A percentile compares a stretch with the other conserved stretches of the same genome.
Evolutionary conservation across 73 alveolate genomes (phyloP).

Genomic region (Paramecium primaurelia): DNA sequence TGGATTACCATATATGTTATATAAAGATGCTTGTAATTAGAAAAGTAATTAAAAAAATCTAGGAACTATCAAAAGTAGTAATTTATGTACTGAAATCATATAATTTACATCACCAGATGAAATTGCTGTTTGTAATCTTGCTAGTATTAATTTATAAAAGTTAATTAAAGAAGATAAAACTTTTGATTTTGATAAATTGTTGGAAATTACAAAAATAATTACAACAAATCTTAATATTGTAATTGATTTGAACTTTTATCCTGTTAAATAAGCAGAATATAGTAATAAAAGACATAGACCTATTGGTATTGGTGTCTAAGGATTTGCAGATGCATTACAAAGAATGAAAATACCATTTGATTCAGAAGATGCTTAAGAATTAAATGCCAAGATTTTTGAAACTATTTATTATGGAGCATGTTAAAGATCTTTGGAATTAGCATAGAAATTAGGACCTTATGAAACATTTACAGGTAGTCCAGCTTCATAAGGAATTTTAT

Average conservation of each 20-base stretch:
- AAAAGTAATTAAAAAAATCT: slow-evolving; percentile 91
- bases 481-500: slow-evolving; percentile 75
- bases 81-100: slow-evolving; percentile 93
- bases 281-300: slow-evolving; percentile 95
- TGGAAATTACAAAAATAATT: slow-evolving; percentile 78
- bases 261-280: slow-evolving; percentile 78
- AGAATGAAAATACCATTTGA: slow-evolving; percentile 88
- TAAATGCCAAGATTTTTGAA: slow-evolving; percentile 88
- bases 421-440: slow-evolving; percentile 78
- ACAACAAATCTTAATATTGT: slow-evolving; percentile 79
- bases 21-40: slow-evolving; percentile 89
- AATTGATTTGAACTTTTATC: slow-evolving; percentile 88
- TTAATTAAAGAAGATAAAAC: slow-evolving; percentile 73
- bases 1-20: slow-evolving; percentile 94
- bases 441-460: slow-evolving; percentile 81
- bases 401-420: slow-evolving; percentile 93
- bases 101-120: slow-evolving; percentile 93
- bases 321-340: slow-evolving; percentile 94
- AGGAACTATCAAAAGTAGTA: slow-evolving; percentile 93
- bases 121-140: slow-evolving; percentile 96
- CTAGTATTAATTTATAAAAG: slow-evolving; percentile 86
- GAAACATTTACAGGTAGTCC: slow-evolving; percentile 83
- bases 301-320: slow-evolving; percentile 94
- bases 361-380: slow-evolving; percentile 77
- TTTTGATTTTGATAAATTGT: slow-evolving; percentile 86